These are phyloP conservation scores for Botrytis pseudocinerea DNA, from an alignment of 2,329 filamentous ascomycete species.

Conservation along the genomic window DNA sequence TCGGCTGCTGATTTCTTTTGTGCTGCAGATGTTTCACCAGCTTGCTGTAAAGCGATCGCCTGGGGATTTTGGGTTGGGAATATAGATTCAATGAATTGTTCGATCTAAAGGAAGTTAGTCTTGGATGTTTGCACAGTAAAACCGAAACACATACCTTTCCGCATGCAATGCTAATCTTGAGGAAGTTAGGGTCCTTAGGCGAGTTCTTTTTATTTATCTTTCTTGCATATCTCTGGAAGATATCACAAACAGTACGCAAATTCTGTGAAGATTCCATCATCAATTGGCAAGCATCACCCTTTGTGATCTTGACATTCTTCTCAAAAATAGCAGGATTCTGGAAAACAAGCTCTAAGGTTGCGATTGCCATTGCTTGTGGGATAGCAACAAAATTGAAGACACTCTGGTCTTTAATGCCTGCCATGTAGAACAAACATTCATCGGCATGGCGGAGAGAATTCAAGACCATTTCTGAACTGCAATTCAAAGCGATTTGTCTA, in stretches of 20 bases:
- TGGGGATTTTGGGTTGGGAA: slow-evolving; percentile 83
- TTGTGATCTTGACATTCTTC: slow-evolving; percentile 92
- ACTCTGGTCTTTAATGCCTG: slow-evolving; percentile 89
- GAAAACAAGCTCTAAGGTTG: slow-evolving; percentile 89
- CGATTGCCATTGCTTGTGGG: slow-evolving; percentile 95
- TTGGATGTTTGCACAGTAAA: slow-evolving; percentile 46
- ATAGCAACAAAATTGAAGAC: slow-evolving; percentile 99
- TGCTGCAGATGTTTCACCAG: slow-evolving; percentile 41
- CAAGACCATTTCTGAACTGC: slow-evolving; percentile 91
- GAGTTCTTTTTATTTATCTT: slow-evolving; percentile 93
- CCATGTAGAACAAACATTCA: slow-evolving; percentile 97
- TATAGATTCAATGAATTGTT: slow-evolving; percentile 92
- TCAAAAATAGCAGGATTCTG: slow-evolving; percentile 85
- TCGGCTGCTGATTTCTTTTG: slow-evolving; percentile 48
- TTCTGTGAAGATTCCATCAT: slow-evolving; percentile 96
- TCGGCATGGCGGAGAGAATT: slow-evolving; percentile 84
- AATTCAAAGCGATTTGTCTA: slow-evolving; percentile 74
- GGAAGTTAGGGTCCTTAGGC: slow-evolving; percentile 86
- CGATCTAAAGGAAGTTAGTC: slow-evolving; percentile 51
- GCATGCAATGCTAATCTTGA: slow-evolving; percentile 88
- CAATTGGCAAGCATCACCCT: slow-evolving; percentile 85
- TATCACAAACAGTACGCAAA: slow-evolving; percentile 73
- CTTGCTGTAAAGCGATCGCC: slow-evolving; percentile 46
- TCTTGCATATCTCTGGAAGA: slow-evolving; percentile 76
- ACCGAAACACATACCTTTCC: slow-evolving; percentile 64